Evolutionary conservation across 2,329 filamentous ascomycete genomes (phyloP), one percentile per base, ranked within the genome.

Genomic region (Fusarium piperis): DNA sequence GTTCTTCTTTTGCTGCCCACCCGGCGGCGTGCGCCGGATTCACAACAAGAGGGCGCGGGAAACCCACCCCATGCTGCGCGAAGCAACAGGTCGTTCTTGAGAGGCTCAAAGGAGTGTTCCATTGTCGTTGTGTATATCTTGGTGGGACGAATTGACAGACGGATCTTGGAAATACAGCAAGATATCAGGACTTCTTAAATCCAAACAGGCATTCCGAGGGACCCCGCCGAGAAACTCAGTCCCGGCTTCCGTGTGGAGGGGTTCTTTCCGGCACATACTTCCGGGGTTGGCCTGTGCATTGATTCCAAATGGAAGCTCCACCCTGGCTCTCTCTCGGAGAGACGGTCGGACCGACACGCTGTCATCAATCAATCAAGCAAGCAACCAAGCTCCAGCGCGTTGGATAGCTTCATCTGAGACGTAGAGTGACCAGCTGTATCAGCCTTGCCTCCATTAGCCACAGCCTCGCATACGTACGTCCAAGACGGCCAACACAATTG

Each of bases 21-120:
- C 52, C 20, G 58, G 39, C 16, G 26, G 39, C 16, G 26, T 30
- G 26, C 23, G 28, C 60, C 18, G 46, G 55, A 13, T 33, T 57
- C 13, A 60, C 32, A 59, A 53, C 35, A 39, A 28, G 38, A 68
- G 64, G 48, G 48, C 44, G 35, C 51, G 48, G 35, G 30, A 38
- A 64, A 82, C 84, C 77, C 84, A 97, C 95, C 96, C 88, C 93
- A 90, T 74, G 96, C 96, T 76, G 95, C 93, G 80, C 96, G 91
- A 65, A 99, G 86, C 79, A 99, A 87, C 76, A 98, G 86, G 79
- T 99, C 95, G 83, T 99, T 99, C 84, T 97, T 91, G 81, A 98
- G 84, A 64, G 94, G 93, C 77, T 91, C 90, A 77, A 98, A 98
- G 77, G 90, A 83, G 76, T 90, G 86, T 68, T 85, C 84, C 92